Conservation (phyloP, 768 basidiomycete species). For the Mycena haematopus region DNA sequence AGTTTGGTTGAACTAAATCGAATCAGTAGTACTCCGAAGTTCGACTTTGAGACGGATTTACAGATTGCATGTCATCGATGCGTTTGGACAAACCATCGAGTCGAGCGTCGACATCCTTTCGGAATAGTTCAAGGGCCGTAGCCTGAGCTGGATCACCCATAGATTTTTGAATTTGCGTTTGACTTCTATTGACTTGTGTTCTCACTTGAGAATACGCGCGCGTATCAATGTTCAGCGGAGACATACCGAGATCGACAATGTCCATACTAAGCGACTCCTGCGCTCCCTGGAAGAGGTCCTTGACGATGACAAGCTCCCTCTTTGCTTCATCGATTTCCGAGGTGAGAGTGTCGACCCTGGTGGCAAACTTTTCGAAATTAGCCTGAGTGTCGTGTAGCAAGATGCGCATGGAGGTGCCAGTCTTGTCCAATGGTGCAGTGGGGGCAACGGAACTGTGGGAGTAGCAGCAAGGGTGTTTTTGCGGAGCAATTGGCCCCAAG, state of each 20-base stretch:
- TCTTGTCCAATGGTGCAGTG: slow-evolving; percentile 63
- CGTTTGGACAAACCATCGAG: slow-evolving; percentile 59
- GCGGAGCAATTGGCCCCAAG: slow-evolving; percentile 66
- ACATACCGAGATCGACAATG: slow-evolving; percentile 62
- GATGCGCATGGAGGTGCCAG: slow-evolving; percentile 72
- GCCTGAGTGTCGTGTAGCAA: slow-evolving; percentile 77
- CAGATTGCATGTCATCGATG: slow-evolving; percentile 61
- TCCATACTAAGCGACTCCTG: slow-evolving; percentile 63
- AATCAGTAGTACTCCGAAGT: slow-evolving; percentile 1
- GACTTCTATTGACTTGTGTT: slow-evolving; percentile 64
- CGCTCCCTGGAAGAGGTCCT: slow-evolving; percentile 64
- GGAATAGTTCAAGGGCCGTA: slow-evolving; percentile 44
- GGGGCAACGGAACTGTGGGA: slow-evolving; percentile 37
- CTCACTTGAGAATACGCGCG: slow-evolving; percentile 8
- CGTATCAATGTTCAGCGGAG: slow-evolving; percentile 26
- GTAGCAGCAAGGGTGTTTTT: slow-evolving; percentile 44
- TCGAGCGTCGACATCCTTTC: slow-evolving; percentile 48
- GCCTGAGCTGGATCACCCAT: slow-evolving; percentile 65
- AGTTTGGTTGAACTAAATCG: slow-evolving; percentile 52
- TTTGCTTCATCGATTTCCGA: slow-evolving; percentile 57
- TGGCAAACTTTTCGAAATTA: slow-evolving; percentile 71
- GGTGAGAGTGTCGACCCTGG: slow-evolving; percentile 59
- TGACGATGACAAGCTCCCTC: slow-evolving; percentile 57
- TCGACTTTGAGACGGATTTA: slow-evolving; percentile 33
- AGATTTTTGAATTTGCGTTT: slow-evolving; percentile 63